Percentiles rank a stretch among this genome's conserved stretches.
Evolutionary conservation across 2,329 filamentous ascomycete genomes (phyloP).

Genomic region (Fusarium caatingaense): DNA sequence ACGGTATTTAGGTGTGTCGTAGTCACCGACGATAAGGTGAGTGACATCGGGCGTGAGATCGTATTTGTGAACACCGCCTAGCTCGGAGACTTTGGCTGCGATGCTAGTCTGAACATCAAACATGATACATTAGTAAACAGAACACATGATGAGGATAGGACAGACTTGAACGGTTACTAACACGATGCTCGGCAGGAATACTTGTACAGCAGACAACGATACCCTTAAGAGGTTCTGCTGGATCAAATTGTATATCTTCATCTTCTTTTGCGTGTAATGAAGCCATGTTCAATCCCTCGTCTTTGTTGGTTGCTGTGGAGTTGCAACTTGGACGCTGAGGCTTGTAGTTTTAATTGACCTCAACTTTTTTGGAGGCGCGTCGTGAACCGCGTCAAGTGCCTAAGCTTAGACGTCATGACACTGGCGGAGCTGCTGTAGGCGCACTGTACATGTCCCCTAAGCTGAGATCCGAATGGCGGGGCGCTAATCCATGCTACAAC

Average conservation of each 20-base stretch:
- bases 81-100: slow-evolving; percentile 74
- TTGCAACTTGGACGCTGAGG: slow-evolving; percentile 27
- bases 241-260: slow-evolving; percentile 58
- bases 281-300: slow-evolving; percentile 44
- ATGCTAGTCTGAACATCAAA: slow-evolving; percentile 60
- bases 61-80: slow-evolving; percentile 88
- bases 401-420: slow-evolving; percentile 36
- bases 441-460: slow-evolving; percentile 13
- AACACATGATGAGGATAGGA: background rate
- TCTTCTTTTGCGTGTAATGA: slow-evolving; percentile 43
- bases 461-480: background rate
- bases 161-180: slow-evolving; percentile 61
- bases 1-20: slow-evolving; percentile 92
- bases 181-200: slow-evolving; percentile 78
- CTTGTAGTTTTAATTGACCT: slow-evolving; percentile 32
- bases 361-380: slow-evolving; percentile 42
- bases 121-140: slow-evolving; percentile 3
- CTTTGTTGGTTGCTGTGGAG: slow-evolving; percentile 21
- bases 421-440: background rate
- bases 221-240: slow-evolving; percentile 73
- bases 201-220: slow-evolving; percentile 90
- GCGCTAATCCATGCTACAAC: background rate
- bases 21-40: slow-evolving; percentile 90
- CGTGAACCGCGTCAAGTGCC: slow-evolving; percentile 44
- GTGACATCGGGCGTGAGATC: slow-evolving; percentile 97